phyloP scores from a whole-genome alignment of 202 grass and related monocot genomes.

The Panicum hallii region DNA sequence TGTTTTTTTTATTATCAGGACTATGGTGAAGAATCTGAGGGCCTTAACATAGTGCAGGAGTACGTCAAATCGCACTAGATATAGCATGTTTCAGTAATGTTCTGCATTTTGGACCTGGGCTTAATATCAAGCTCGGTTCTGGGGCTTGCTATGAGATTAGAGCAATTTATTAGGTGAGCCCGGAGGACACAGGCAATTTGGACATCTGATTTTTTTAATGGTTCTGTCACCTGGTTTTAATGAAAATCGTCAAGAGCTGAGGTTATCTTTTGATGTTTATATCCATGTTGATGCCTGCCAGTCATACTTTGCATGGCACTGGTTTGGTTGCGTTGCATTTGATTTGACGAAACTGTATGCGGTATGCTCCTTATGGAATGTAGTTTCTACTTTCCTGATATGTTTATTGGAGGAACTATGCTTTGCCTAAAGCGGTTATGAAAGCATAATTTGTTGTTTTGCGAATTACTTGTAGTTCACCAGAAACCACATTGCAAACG shows the following conservation, averaged over 20 bases:
- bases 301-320: not conserved
- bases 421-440: not conserved
- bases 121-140: not conserved
- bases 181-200: constrained; percentile 6
- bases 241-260: constrained; percentile 17
- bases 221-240: constrained; percentile 20
- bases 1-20: constrained; percentile 46
- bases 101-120: too few species aligned
- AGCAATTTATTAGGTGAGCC: constrained; percentile 16
- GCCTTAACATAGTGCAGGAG: constrained; percentile 66
- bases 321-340: not conserved
- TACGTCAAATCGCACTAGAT: constrained; percentile 63
- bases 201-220: constrained; percentile 43
- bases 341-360: not conserved
- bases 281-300: not conserved
- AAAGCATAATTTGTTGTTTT: not conserved
- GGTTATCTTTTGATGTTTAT: not conserved
- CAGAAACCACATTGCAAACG: not conserved
- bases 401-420: not conserved
- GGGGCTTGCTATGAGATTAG: constrained; percentile 7
- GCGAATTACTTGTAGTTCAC: not conserved
- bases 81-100: not conserved
- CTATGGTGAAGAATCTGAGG: constrained; percentile 69
- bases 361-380: not conserved
- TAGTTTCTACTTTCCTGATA: not conserved